Evolutionary conservation across 2,329 filamentous ascomycete species (phyloP).

Genomic region (Bipolaris bicolor): DNA sequence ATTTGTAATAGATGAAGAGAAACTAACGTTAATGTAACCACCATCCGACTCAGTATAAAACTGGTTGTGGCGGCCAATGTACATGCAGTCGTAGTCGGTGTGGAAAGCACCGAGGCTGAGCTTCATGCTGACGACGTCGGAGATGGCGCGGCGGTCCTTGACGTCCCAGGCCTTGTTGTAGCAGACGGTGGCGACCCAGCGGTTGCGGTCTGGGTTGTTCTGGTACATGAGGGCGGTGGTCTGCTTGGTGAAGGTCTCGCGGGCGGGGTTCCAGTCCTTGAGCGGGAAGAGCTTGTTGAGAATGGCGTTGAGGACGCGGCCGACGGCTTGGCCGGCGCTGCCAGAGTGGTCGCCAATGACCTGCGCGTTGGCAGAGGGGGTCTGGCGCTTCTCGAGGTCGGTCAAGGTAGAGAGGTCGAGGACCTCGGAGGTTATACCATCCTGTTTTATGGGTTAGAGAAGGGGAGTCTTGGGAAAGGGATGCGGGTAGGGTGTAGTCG

Average conservation of each 20-base stretch:
- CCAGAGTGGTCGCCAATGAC: conserved; percentile 3
- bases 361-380: neutral
- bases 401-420: neutral
- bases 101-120: neutral
- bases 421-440: neutral
- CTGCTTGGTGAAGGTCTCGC: conserved; percentile 8
- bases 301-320: neutral
- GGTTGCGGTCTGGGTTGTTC: neutral
- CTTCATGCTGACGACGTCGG: conserved; percentile 2
- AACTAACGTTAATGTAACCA: conserved; percentile 3
- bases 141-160: neutral
- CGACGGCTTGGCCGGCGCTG: neutral
- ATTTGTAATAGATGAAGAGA: neutral
- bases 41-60: neutral
- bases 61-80: neutral
- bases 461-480: no score
- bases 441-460: neutral
- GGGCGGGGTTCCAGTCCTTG: conserved; percentile 5
- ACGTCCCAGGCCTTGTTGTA: conserved; percentile 5
- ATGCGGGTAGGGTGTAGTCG: no score
- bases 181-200: neutral
- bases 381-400: neutral
- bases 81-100: conserved; percentile 9
- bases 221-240: neutral
- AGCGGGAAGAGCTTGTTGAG: conserved; percentile 3